A percentile compares a stretch with the other conserved stretches of the same genome.
phyloP scores from a whole-genome alignment of 371 early-diverging fungal species.

The Zopfochytrium polystomum region DNA sequence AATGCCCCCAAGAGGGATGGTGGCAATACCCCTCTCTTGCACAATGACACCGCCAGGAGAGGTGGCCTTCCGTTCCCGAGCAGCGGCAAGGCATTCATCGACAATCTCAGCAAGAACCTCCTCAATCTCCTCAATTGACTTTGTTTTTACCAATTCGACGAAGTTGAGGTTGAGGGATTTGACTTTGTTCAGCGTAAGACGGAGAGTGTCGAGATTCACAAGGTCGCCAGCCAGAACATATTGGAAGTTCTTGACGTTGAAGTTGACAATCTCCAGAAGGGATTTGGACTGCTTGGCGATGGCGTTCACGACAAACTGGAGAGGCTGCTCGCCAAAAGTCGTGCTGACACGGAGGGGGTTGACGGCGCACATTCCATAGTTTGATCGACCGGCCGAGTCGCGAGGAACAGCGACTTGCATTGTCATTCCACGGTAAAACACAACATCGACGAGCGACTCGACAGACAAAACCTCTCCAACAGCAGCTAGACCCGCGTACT shows the following conservation, averaged over 20 bases:
- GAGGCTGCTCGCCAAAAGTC: conserved; percentile 81
- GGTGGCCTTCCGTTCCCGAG: conserved; percentile 52
- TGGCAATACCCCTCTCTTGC: conserved; percentile 86
- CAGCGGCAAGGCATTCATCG: conserved; percentile 67
- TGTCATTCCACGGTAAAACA: conserved; percentile 95
- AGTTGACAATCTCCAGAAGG: conserved; percentile 93
- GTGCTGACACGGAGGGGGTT: conserved; percentile 87
- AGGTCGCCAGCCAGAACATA: conserved; percentile 92
- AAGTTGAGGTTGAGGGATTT: conserved; percentile 71
- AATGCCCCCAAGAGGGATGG: conserved; percentile 88
- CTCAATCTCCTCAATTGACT: conserved; percentile 81
- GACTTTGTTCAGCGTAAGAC: conserved; percentile 78
- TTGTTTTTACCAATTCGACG: conserved; percentile 77
- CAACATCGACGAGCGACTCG: conserved; percentile 85
- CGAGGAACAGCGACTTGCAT: conserved; percentile 94
- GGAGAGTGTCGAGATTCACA: conserved; percentile 73
- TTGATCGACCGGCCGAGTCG: conserved; percentile 75
- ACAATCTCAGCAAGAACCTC: conserved; percentile 73
- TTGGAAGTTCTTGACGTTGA: conserved; percentile 94
- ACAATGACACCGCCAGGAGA: conserved; percentile 61
- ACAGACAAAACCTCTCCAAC: conserved; percentile 87
- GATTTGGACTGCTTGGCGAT: conserved; percentile 74
- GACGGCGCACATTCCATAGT: conserved; percentile 94
- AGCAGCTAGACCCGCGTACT: conserved; percentile 89
- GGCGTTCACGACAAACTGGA: conserved; percentile 76